Evolutionary conservation across 441 rosid species (phyloP).

Genomic region (Populus trichocarpa): DNA sequence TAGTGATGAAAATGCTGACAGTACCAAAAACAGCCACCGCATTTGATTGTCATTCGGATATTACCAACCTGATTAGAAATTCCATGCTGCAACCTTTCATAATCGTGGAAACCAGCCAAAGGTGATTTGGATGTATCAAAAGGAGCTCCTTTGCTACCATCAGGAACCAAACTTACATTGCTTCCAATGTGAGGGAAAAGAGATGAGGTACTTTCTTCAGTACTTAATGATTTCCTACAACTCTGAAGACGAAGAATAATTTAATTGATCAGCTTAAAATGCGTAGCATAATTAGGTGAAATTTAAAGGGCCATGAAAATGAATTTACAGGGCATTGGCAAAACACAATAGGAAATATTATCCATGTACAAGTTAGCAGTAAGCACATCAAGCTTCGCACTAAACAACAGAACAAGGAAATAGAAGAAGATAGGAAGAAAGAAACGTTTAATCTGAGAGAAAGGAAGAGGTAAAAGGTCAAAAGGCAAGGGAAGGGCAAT

Average conservation of each 20-base stretch:
- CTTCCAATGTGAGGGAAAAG: conserved; percentile 36
- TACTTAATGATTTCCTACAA: conserved; percentile 35
- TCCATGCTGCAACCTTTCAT: conserved; percentile 64
- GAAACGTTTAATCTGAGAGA: neutral
- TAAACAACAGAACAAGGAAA: neutral
- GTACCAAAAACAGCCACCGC: neutral
- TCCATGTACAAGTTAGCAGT: neutral
- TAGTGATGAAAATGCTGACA: neutral
- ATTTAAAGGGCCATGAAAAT: neutral
- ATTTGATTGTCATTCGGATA: neutral
- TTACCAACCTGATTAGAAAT: conserved; percentile 55
- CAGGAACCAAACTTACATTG: conserved; percentile 51
- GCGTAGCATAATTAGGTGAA: neutral
- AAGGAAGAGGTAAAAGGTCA: neutral
- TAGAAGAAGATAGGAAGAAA: neutral
- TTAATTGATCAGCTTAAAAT: neutral
- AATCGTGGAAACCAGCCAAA: conserved; percentile 69
- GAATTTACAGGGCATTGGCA: neutral
- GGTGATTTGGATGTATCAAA: conserved; percentile 65
- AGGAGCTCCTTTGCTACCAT: conserved; percentile 36
- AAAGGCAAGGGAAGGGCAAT: neutral
- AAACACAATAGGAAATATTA: neutral
- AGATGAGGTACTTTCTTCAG: conserved; percentile 37
- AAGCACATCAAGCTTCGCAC: neutral
- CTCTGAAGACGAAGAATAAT: conserved; percentile 45